Base-by-base conservation (phyloP, 208 protist species). In the Crithidia expoeki region DNA sequence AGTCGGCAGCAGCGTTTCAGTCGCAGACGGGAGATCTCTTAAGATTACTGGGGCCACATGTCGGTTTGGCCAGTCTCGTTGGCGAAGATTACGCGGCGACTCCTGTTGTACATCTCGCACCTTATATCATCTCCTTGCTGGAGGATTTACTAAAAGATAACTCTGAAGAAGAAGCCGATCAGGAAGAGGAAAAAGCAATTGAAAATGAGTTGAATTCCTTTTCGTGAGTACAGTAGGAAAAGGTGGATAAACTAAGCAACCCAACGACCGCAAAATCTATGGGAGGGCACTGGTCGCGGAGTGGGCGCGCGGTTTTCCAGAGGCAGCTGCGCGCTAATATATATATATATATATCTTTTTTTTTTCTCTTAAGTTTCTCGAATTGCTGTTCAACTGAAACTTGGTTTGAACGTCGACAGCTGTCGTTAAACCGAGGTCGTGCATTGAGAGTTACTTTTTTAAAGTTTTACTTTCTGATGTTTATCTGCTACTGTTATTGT, bases 1-100 rank as follows among this genome's bases (percentile, higher is more conserved):
- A 46, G 47, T 47, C 69, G 16, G 61, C 53, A 12, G 60, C 69
- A 23, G 17, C 25, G 28, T 61, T 75, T 34, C 69, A 75, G 32
- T 25, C 61, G 14, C 59, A 68, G 19, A 75, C 69, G 9, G 50
- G 44, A 12, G 69, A 68, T 21, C 27, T 75, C 16, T 36, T 75
- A 21, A 51, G 69, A 12, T 27, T 75, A 42, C 34, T 75, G 23
- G 61, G 69, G 33, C 69, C 69, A 11, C 69, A 75, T n/a, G 60
- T 61, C 0, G 69, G 60, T 3, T 53, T 75, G 38, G 64, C 69
- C n/a, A 33, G 61, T 17, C 38, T 68, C 4, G 47, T 64, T 17
- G 61, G 61, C 16, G 61, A 68, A 27, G 42, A 33, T 27, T 75
- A 68, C 44, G 38, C 59, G 0, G 47, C 36, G 3, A 75, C 69